phyloP scores from a whole-genome alignment of 2,329 filamentous ascomycete genomes.

The Thyridium curvatum region DNA sequence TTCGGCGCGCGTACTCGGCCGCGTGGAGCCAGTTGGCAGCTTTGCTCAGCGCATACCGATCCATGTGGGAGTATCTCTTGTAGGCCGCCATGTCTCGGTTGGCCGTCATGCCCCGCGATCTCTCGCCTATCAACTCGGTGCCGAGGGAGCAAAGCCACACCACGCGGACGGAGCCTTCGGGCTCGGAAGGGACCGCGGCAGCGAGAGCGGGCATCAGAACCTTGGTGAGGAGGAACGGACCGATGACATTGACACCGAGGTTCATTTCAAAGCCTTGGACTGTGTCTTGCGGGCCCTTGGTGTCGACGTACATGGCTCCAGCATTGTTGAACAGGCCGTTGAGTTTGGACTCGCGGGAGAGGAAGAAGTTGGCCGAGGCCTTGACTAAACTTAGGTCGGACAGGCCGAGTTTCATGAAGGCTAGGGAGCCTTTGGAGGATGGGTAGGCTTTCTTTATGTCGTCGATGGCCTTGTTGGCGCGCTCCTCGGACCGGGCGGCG shows the following conservation, averaged over 20 bases:
- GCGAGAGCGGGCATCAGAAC: slow-evolving; percentile 7
- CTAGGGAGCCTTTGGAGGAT: too few species aligned
- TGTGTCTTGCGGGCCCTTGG: slow-evolving; percentile 14
- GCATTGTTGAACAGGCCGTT: slow-evolving; percentile 28
- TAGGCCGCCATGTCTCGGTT: slow-evolving; percentile 6
- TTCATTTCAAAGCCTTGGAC: slow-evolving; percentile 10
- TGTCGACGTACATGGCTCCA: slow-evolving; percentile 20
- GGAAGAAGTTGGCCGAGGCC: slow-evolving; percentile 5
- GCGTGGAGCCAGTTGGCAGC: too few species aligned
- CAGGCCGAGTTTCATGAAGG: background rate
- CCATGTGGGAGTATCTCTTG: background rate
- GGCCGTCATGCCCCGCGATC: slow-evolving; percentile 2
- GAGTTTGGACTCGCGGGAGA: slow-evolving; percentile 12
- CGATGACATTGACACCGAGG: slow-evolving; percentile 9
- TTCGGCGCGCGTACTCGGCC: too few species aligned
- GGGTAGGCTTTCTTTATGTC: slow-evolving; percentile 23
- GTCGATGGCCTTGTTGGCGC: slow-evolving; percentile 22
- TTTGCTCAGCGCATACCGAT: too few species aligned
- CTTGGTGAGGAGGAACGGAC: slow-evolving; percentile 7
- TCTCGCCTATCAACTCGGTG: slow-evolving; percentile 2
- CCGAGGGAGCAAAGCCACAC: slow-evolving; percentile 7
- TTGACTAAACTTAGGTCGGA: slow-evolving; percentile 7
- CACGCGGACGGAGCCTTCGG: slow-evolving; percentile 5
- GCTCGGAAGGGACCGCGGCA: slow-evolving; percentile 1
- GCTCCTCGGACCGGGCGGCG: slow-evolving; percentile 25